Evolutionary conservation across 768 basidiomycete genomes (phyloP), one percentile per base, ranked within the genome.

Genomic region (Mycena filopes): DNA sequence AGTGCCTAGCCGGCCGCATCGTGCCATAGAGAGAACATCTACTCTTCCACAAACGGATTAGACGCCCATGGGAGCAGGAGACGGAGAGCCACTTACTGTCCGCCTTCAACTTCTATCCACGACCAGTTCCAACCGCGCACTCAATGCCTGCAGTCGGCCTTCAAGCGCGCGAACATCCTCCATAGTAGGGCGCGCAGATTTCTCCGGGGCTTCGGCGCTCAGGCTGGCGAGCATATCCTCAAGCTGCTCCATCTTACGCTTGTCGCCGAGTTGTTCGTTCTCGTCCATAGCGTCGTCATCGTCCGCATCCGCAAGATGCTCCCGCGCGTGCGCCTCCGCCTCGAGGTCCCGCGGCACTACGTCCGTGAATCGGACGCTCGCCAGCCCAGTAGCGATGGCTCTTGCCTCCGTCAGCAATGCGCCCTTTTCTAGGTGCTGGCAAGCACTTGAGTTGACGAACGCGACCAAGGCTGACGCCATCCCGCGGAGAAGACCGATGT

Each of bases 401-500:
- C 87, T 80, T 1, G 85, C 80, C 67, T 89, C 86, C 2, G 75
- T 75, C 0, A 84, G 61, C n/a, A 80, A 47, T 11, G 66, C 60
- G 20, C 75, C 67, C 43, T 65, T 69, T 20, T 63, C 56, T 3
- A 23, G 38, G 15, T 61, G 63, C 11, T 49, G 28, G 23, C 67
- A 69, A 10, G 42, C 28, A 20, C 26, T 33, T 13, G 83, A 79
- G 28, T 80, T 71, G 51, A 95, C 78, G 65, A 90, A 83, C 3
- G 87, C 73, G 23, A 91, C 77, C 8, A 95, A 73, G 0, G 88
- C 90, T 10, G 89, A 84, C 0, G 88, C 82, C 25, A 83, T 77
- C 0, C 96, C 98, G 25, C 96, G 88, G 20, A 97, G 80, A 41
- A 83, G 74, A 4, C 97, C 97, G 2, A 98, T 75, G 65, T 92